These are phyloP conservation scores for Phoma sp. DNA, from an alignment of 2,329 filamentous ascomycete species.

Conservation along the genomic window DNA sequence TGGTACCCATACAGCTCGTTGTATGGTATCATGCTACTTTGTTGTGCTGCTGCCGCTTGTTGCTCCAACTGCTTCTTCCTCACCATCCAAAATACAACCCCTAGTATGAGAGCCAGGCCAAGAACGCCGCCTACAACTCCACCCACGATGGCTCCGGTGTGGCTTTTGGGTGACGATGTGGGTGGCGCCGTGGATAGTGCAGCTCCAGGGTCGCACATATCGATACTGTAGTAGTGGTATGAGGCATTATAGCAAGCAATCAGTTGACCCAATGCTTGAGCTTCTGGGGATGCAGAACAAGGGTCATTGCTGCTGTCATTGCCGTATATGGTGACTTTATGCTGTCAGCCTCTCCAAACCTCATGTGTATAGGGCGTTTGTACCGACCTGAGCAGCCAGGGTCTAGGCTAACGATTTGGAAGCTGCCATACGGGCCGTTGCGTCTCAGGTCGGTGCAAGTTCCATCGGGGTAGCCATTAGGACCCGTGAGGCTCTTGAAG, in stretches of 20 bases:
- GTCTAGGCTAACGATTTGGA: constrained; percentile 35
- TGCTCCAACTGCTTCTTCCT: no score
- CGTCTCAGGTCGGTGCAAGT: constrained; percentile 24
- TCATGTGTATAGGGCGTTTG: not conserved
- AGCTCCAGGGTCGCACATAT: constrained; percentile 17
- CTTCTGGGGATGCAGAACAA: constrained; percentile 11
- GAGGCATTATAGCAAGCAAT: constrained; percentile 28
- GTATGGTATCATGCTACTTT: no score
- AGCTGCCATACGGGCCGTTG: constrained; percentile 25
- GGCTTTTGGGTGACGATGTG: no score
- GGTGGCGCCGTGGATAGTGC: not conserved
- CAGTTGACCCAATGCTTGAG: constrained; percentile 14
- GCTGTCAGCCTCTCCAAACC: no score
- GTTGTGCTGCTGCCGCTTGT: no score
- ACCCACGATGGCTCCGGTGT: no score
- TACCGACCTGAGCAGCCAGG: constrained; percentile 33
- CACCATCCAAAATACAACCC: no score
- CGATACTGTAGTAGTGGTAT: constrained; percentile 31
- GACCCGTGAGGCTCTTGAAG: constrained; percentile 16
- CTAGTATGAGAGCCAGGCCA: no score
- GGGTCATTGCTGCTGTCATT: constrained; percentile 6
- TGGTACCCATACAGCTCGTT: no score
- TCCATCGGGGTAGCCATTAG: constrained; percentile 28
- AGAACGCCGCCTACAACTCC: no score
- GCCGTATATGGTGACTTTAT: constrained; percentile 25